Evolutionary conservation across 2,329 filamentous ascomycete species (phyloP), one percentile per base, ranked within the genome.

Genomic region (Fusarium coffeatum): DNA sequence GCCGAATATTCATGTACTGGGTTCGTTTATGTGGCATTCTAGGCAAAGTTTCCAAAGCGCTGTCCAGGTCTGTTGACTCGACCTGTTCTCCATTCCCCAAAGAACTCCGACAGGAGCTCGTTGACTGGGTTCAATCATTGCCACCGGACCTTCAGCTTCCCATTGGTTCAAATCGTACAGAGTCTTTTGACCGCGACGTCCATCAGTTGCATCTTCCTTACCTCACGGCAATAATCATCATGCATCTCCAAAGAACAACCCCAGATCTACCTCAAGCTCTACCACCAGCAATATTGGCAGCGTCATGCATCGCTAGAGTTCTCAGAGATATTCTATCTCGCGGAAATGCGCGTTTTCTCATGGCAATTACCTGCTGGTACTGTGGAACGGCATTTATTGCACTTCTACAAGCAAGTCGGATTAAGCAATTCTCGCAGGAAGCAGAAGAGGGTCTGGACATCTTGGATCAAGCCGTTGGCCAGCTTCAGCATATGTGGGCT

Each of bases 331-430:
- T 80, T 5, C 61, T 83, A 1, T 76, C 77, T 2, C 76, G 82
- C 0, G 81, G 82, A 0, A 76, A 80, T 30, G 76, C 78, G 0
- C 71, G 80, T 1, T 83, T 82, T 45, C 75, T 83, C 2, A 81
- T 81, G 76, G 80, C 79, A 2, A 83, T 83, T 11, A 79, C 79
- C 0, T 81, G 80, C 40, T 83, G 82, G 82, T 82, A 83, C 48
- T 74, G 76, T n/a, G 78, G 78, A 0, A 81, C 80, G 2, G 81
- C 82, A 0, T 80, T 83, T 25, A 78, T 83, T 16, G 79, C 81
- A 0, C 69, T 83, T 1, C 63, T 83, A 0, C 80, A 83, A 46
- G 81, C 80, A 3, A 71, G 56, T 13, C 55, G 71, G 2, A 73
- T 73, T 18, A 48, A 59, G 2, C 71, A 73, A 7, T 64, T 73